Percentiles rank a stretch among this genome's conserved stretches.
phyloP scores from a whole-genome alignment of 169 alveolate species.

The Cryptosporidium felis region DNA sequence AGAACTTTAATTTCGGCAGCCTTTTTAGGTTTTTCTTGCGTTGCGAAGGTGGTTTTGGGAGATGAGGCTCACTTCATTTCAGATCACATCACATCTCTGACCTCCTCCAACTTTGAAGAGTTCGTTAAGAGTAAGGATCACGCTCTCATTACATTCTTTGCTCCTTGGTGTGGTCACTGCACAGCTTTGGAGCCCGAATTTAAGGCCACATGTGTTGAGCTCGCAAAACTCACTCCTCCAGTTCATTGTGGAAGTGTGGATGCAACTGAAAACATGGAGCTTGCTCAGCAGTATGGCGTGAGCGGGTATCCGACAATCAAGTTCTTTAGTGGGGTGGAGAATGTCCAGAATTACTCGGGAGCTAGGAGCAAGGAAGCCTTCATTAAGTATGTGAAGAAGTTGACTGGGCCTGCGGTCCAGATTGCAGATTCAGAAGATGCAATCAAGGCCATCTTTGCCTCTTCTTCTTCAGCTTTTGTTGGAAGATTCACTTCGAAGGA shows the following conservation, averaged over 20 bases:
- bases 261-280: constrained; percentile 80
- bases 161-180: constrained; percentile 96
- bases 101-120: constrained; percentile 84
- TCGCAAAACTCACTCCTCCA: constrained; percentile 74
- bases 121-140: constrained; percentile 79
- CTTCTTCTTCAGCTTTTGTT: constrained; percentile 63
- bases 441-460: constrained; percentile 5
- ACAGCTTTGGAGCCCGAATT: constrained; percentile 91
- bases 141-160: constrained; percentile 89
- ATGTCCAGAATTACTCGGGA: constrained; percentile 81
- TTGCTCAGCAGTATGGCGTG: constrained; percentile 81
- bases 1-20: constrained; percentile 16
- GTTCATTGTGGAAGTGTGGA: constrained; percentile 85
- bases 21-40: constrained; percentile 22
- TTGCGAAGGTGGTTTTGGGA: constrained; percentile 2
- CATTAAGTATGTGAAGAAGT: constrained; percentile 86
- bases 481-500: constrained; percentile 59
- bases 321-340: constrained; percentile 76
- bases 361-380: constrained; percentile 86
- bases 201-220: constrained; percentile 84
- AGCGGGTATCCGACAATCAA: constrained; percentile 86
- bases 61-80: constrained; percentile 71
- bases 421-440: constrained; percentile 43
- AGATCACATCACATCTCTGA: constrained; percentile 68
- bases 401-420: constrained; percentile 87